phyloP scores from a whole-genome alignment of 1,139 yeast genomes.

The Taphrina deformans region DNA sequence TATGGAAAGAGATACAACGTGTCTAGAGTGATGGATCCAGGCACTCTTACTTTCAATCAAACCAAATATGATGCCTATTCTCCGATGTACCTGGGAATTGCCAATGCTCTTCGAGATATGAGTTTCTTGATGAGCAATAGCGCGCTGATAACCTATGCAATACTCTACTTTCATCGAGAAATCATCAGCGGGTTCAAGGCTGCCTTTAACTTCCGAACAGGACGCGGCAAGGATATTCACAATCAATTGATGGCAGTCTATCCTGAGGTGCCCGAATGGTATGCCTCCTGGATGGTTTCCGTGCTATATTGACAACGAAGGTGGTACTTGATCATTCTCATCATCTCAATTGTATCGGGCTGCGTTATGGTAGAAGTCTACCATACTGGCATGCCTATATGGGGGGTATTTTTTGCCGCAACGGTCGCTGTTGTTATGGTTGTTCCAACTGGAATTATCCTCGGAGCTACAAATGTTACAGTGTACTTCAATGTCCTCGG shows the following conservation, averaged over 20 bases:
- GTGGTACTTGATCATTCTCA: slow-evolving; percentile 59
- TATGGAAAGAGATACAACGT: slow-evolving; percentile 51
- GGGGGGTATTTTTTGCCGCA: slow-evolving; percentile 51
- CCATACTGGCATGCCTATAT: slow-evolving; percentile 46
- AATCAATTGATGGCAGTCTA: slow-evolving; percentile 61
- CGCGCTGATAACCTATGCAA: slow-evolving; percentile 54
- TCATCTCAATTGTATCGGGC: slow-evolving; percentile 54
- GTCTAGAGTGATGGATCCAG: slow-evolving; percentile 50
- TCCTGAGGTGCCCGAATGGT: slow-evolving; percentile 60
- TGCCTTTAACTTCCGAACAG: slow-evolving; percentile 49
- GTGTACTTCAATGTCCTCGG: slow-evolving; percentile 63
- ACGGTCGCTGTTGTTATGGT: slow-evolving; percentile 43
- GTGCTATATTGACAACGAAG: slow-evolving; percentile 44
- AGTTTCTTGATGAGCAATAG: slow-evolving; percentile 13
- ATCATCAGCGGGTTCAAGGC: slow-evolving; percentile 59
- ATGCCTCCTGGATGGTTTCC: not conserved
- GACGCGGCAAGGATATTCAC: slow-evolving; percentile 56
- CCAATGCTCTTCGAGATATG: slow-evolving; percentile 10
- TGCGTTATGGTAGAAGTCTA: slow-evolving; percentile 53
- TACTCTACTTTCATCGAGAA: slow-evolving; percentile 62
- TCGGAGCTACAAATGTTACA: slow-evolving; percentile 43
- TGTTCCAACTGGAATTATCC: slow-evolving; percentile 37
- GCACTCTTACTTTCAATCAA: slow-evolving; percentile 50
- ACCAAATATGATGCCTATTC: slow-evolving; percentile 57
- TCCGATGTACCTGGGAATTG: slow-evolving; percentile 60